Evolutionary conservation across 768 basidiomycete genomes (phyloP), one percentile per base, ranked within the genome.

Genomic region (Cytidiella melzeri): DNA sequence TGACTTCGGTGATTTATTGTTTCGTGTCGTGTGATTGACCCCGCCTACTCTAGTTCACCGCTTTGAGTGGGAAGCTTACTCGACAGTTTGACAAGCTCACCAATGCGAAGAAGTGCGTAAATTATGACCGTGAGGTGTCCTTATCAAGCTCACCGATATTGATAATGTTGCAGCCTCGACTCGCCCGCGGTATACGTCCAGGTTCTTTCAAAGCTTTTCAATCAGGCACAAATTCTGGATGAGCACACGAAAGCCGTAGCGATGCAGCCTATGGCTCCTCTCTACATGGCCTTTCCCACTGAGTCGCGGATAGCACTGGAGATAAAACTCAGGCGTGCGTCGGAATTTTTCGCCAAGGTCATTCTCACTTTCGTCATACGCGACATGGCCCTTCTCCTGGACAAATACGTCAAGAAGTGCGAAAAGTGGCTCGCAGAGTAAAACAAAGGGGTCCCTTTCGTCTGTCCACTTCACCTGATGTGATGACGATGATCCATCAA

Each of bases 371-470:
- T 95, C 63, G 90, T 95, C 59, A 82, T 95, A 59, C 82, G 83
- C 46, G 91, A 93, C 64, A 74, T 92, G 55, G 87, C 88, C 37
- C 81, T 85, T 59, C 69, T 94, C 43, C 73, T 94, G 53, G 92
- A 94, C 73, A 93, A 94, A 69, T 93, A 92, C 65, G 87, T 84
- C 55, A 92, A 92, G 76, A 88, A 89, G 65, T 90, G 88, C 68
- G 91, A 91, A 69, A 91, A 90, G 68, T 91, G 89, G 87, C 75
- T 92, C 30, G 87, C 82, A 30, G 90, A 93, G 63, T 92, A 73
- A 53, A 73, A 42, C 42, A 13, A 9, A 19, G 23, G 9, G n/a
- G n/a, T n/a, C n/a, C n/a, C n/a, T n/a, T n/a, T n/a, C n/a, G n/a
- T n/a, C n/a, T n/a, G n/a, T n/a, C n/a, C n/a, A n/a, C n/a, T n/a